Base-by-base conservation (phyloP, 495 filamentous ascomycete genomes). In the Annulohypoxylon moriforme region DNA sequence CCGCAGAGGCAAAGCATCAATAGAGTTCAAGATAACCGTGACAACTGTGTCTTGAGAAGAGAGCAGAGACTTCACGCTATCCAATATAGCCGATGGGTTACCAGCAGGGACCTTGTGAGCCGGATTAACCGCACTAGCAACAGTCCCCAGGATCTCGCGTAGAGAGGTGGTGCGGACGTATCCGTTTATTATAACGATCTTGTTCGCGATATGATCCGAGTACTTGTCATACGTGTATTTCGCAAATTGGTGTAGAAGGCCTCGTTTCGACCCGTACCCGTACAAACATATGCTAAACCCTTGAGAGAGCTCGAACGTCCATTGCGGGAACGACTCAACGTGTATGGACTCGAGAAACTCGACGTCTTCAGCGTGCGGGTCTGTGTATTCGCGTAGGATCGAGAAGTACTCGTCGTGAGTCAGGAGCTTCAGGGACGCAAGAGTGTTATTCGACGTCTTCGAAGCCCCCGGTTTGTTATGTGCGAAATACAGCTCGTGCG, bases 381-480 rank as follows among this genome's bases (percentile, higher is more conserved):
- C 92, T 61, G 85, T 73, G 69, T 91, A 90, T 29, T 88, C 81
- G 14, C 85, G 86, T 22, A 93, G 82, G 38, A 92, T 77, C 36
- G 89, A 85, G 74, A 96, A 96, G 79, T 96, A 98, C 72, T 97
- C 92, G 64, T 98, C 94, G 73, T 97, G 94, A 20, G 90, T 93
- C 42, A 98, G 88, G 20, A 96, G 83, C 4, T 87, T 80, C 22
- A 95, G 82, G 42, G 93, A 91, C 1, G 91, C 85, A 7, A 98
- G 84, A 13, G 87, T 97, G 72, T 94, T 96, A 75, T 91, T 92
- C 8, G 94, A 97, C 4, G 95, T 97, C 75, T 94, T 93, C 49
- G 85, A 81, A 3, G 89, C 85, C 18, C 92, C 93, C 14, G 93
- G 89, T 34, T 92, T 89, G 78, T 97, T 97, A 72, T 98, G 91